Evolutionary conservation across 805 yeast genomes (phyloP).

Genomic region (Kodamaea hsintzibuensis): DNA sequence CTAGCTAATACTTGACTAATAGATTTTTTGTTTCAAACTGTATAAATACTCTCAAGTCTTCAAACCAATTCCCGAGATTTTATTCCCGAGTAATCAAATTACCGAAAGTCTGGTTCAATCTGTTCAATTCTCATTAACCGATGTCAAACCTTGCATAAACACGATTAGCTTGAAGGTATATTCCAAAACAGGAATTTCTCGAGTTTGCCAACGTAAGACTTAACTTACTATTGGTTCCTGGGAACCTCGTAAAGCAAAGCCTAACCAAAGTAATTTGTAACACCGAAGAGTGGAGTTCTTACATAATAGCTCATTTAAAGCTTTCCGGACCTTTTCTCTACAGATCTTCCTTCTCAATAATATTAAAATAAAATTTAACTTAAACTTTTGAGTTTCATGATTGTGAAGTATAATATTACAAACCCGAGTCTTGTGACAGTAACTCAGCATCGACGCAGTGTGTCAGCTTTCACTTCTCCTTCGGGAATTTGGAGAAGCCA

Average conservation of each 20-base stretch:
- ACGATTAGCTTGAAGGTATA: not conserved
- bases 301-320: not conserved
- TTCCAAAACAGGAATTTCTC: not conserved
- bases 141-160: not conserved
- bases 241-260: too few relatives aligned
- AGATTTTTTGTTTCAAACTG: too few relatives aligned
- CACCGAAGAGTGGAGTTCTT: too few relatives aligned
- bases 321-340: not conserved
- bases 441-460: too few relatives aligned
- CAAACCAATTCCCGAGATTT: not conserved
- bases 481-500: too few relatives aligned
- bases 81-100: not conserved
- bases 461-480: too few relatives aligned
- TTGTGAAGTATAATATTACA: not conserved
- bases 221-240: too few relatives aligned
- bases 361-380: too few relatives aligned
- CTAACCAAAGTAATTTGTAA: too few relatives aligned
- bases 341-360: not conserved
- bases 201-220: not conserved
- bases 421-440: not conserved
- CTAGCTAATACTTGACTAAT: too few relatives aligned
- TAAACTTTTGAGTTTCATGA: not conserved
- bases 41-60: too few relatives aligned
- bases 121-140: not conserved
- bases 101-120: not conserved